Percentiles rank a stretch among this genome's conserved stretches.
Evolutionary conservation across 1,284 basidiomycete genomes (phyloP).

Genomic region (Pseudomicrostroma phylloplanum): DNA sequence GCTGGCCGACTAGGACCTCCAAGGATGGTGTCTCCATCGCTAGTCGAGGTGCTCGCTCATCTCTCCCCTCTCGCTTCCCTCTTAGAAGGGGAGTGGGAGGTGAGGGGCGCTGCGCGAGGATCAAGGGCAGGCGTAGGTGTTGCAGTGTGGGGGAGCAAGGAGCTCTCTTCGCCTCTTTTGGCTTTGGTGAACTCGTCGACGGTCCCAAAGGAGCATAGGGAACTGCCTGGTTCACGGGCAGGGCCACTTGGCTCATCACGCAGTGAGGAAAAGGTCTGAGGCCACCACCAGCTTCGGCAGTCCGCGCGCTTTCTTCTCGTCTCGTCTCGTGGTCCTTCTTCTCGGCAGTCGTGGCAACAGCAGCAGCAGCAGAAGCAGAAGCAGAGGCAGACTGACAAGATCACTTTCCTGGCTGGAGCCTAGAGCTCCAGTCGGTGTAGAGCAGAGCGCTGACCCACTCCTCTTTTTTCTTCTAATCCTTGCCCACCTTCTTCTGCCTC

Average conservation of each 20-base stretch:
- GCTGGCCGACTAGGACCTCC: too few relatives aligned
- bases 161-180: background rate
- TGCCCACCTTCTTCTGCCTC: background rate
- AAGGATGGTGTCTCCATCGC: too few relatives aligned
- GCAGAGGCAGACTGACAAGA: background rate
- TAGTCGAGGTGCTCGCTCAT: too few relatives aligned
- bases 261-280: constrained; percentile 4
- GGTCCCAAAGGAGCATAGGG: background rate
- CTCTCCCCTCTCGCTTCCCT: too few relatives aligned
- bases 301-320: background rate
- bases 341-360: background rate
- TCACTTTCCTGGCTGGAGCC: too few relatives aligned
- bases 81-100: too few relatives aligned
- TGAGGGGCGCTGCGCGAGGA: too few relatives aligned
- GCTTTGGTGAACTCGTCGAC: background rate
- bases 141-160: background rate
- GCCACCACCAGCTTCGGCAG: background rate
- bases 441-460: background rate
- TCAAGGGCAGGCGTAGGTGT: background rate
- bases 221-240: background rate
- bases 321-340: background rate
- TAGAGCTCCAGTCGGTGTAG: too few relatives aligned
- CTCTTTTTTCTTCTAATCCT: background rate
- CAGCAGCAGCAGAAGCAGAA: background rate
- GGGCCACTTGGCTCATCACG: background rate